Base-by-base conservation (phyloP, 495 filamentous ascomycete species). In the Penicillium ochrochloron region DNA sequence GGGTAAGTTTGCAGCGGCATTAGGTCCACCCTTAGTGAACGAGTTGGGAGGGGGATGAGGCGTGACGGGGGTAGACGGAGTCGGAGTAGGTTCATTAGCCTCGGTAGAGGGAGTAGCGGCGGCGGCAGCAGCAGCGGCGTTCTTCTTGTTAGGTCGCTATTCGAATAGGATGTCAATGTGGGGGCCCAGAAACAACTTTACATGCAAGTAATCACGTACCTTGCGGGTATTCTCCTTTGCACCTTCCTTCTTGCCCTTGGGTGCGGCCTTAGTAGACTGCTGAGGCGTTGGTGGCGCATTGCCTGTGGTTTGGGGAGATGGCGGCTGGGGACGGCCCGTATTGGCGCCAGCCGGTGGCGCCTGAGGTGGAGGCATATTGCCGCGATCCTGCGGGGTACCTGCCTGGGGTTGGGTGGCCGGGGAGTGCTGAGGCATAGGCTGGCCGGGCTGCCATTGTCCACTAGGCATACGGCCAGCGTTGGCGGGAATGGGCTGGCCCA, bases 231-330 rank as follows among this genome's bases (percentile, higher is more conserved):
- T 56, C 33, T 56, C 53, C 53, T 56, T 79, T 63, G 72, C 84
- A 86, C 3, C 79, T 77, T 59, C 89, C 80, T 94, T 94, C 85
- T 94, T 94, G 48, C 70, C 69, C 80, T 94, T 97, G 0, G 92
- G 90, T 46, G 86, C 88, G 0, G 92, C 66, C 77, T 99, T 97
- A 70, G 86, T 90, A 1, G 79, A 70, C 74, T 91, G 90, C 65
- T 88, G 85, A 12, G 95, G 95, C 4, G 95, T 99, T 8, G 94
- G 94, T 2, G 95, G 94, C 21, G 92, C 91, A 44, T 92, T 87
- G 46, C 77, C 84, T 57, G 78, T 80, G 41, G 90, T 87, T 66
- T 94, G 91, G 33, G 94, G 94, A 44, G 94, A 96, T 44, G 91
- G 84, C 5, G 92, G 92, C 66, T 83, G 86, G 44, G 86, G 83